Base-by-base conservation (phyloP, 768 basidiomycete species). In the Leccinellum luteum region DNA sequence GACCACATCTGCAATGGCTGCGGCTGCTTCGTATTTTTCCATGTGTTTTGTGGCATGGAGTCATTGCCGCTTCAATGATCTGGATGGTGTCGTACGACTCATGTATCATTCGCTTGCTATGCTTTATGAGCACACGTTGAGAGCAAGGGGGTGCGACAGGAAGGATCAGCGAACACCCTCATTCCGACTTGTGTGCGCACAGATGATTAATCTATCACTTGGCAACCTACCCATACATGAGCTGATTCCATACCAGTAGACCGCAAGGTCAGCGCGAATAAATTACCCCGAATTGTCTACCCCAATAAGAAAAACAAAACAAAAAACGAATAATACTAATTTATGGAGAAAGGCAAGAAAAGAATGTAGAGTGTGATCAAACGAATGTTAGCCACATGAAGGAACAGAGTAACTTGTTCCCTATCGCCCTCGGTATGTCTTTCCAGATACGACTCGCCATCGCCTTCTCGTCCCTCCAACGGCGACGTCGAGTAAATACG, bases 401-500 rank as follows among this genome's bases (percentile, higher is more conserved):
- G 67, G 66, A 51, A 67, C 54, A 44, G 67, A 69, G 41, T 62
- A 68, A 57, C 28, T 66, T 14, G 66, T 69, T 14, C 31, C 38
- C 67, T 59, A 30, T 64, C 69, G 3, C 60, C 63, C 4, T 72
- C 71, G 1, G 64, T 63, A n/a, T 19, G 59, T 54, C 63, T 28
- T 7, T 71, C 70, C 56, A 53, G 15, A 44, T 66, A 68, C 15
- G 70, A 68, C 4, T 60, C 60, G 27, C 27, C 27, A 34, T 62
- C 59, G 49, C 27, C 27, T 3, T 72, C 71, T 5, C 21, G 63
- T 12, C 8, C 38, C 31, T 72, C 70, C 44, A 57, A 56, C 30
- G 63, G 60, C n/a, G 74, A 72, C 47, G 80, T 77, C 14, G 86
- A 86, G 85, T 90, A 91, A 49, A 91, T 81, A 28, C 85, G 79